Conservation (phyloP, 2,329 filamentous ascomycete species). For the Diaporthe sp. region DNA sequence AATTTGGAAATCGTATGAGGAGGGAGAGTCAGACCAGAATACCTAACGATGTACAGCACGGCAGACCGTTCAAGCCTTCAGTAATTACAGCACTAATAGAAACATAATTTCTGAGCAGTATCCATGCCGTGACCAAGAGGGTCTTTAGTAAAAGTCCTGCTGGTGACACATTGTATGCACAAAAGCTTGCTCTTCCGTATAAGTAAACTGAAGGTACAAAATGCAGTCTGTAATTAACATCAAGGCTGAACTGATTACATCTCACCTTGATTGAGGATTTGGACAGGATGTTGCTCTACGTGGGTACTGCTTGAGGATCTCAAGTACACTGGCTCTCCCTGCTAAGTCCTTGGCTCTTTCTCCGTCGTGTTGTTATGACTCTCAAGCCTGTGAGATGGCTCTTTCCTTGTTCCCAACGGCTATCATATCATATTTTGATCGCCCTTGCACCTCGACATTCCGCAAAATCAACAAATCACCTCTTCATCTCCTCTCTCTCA, state of each 20-base stretch:
- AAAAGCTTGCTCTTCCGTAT: accelerated
- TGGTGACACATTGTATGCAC: not conserved
- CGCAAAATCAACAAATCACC: not conserved
- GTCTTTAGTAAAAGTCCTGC: not conserved
- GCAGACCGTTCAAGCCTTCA: not conserved
- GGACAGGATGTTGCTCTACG: no score
- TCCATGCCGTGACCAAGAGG: accelerated
- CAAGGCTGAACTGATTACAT: no score
- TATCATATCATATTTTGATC: not conserved
- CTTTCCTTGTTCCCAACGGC: not conserved
- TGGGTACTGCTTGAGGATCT: not conserved
- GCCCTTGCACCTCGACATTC: not conserved
- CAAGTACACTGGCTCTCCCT: not conserved
- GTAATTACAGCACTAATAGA: not conserved
- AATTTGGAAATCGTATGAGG: not conserved
- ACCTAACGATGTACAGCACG: not conserved
- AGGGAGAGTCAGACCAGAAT: no score
- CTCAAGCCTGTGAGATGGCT: not conserved
- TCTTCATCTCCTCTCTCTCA: not conserved
- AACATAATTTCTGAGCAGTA: no score
- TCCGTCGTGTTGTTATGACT: not conserved
- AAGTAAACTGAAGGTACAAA: not conserved
- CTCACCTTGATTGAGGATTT: no score
- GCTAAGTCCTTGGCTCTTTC: not conserved
- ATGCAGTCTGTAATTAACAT: not conserved